phyloP scores from a whole-genome alignment of 306 rosid species.

The Trichosanthes cucumerina region DNA sequence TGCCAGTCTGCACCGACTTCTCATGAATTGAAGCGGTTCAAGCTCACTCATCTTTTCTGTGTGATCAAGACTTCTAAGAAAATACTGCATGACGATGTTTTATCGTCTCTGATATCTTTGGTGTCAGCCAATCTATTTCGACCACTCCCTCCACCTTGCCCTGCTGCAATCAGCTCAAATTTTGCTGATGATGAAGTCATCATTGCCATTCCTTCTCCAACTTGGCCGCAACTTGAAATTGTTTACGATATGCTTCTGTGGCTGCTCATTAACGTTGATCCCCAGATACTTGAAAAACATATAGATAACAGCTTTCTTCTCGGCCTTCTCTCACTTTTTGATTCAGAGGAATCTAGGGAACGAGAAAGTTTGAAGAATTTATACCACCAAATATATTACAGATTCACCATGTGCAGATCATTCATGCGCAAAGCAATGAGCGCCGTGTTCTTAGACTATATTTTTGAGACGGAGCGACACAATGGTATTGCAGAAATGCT shows the following conservation, averaged over 20 bases:
- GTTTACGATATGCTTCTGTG: slow-evolving; percentile 55
- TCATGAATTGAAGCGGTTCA: slow-evolving; percentile 44
- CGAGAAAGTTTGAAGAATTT: slow-evolving; percentile 62
- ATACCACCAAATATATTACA: slow-evolving; percentile 53
- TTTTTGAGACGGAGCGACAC: slow-evolving; percentile 53
- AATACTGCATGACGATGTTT: slow-evolving; percentile 18
- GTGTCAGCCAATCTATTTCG: slow-evolving; percentile 46
- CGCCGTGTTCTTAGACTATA: slow-evolving; percentile 46
- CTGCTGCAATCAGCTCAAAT: slow-evolving; percentile 15
- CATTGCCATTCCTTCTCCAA: slow-evolving; percentile 29
- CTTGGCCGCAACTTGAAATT: slow-evolving; percentile 58
- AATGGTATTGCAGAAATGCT: slow-evolving; percentile 71
- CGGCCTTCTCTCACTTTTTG: slow-evolving; percentile 51
- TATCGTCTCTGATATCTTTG: slow-evolving; percentile 44
- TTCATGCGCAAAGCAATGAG: slow-evolving; percentile 76
- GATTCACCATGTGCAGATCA: slow-evolving; percentile 37
- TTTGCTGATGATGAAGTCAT: slow-evolving; percentile 54
- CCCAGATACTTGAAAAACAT: slow-evolving; percentile 21
- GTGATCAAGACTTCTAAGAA: slow-evolving; percentile 40
- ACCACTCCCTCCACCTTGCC: slow-evolving; percentile 69
- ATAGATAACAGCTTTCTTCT: slow-evolving; percentile 37
- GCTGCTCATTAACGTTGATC: slow-evolving; percentile 33
- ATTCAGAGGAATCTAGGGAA: slow-evolving; percentile 69
- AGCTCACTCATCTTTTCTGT: slow-evolving; percentile 42
- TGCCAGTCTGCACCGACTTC: slow-evolving; percentile 46